Percentiles rank a stretch among this genome's conserved stretches.
Evolutionary conservation across 2,329 filamentous ascomycete genomes (phyloP).

Genomic region (Fusarium sororula): DNA sequence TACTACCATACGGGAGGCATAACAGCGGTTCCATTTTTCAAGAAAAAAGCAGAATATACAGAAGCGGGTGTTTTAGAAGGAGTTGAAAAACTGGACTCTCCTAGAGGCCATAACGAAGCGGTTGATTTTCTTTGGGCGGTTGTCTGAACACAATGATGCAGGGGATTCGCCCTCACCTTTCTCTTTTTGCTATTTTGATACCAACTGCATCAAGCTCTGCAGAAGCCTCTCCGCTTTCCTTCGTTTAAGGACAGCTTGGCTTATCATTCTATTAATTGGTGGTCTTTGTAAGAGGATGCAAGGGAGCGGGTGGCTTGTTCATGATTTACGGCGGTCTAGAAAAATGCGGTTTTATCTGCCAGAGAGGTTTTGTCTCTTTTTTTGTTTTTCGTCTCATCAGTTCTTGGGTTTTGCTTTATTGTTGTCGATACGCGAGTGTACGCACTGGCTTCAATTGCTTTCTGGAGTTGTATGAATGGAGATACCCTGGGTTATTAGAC

Average conservation of each 20-base stretch:
- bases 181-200: slow-evolving; percentile 30
- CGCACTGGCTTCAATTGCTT: not conserved
- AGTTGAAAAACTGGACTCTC: slow-evolving; percentile 24
- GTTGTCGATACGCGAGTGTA: not conserved
- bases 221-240: slow-evolving; percentile 2
- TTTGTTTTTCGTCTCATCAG: slow-evolving; percentile 19
- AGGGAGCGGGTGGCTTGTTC: slow-evolving; percentile 33
- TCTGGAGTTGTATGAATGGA: slow-evolving; percentile 7
- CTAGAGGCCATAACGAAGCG: slow-evolving; percentile 11
- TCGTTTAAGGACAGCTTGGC: slow-evolving; percentile 19
- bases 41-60: slow-evolving; percentile 22
- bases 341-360: slow-evolving; percentile 26
- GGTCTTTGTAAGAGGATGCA: slow-evolving; percentile 22
- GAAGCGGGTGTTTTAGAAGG: slow-evolving; percentile 24
- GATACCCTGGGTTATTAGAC: slow-evolving; percentile 37
- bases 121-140: slow-evolving; percentile 34
- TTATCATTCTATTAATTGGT: slow-evolving; percentile 32
- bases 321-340: slow-evolving; percentile 18
- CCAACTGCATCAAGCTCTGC: slow-evolving; percentile 23
- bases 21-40: slow-evolving; percentile 31
- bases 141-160: slow-evolving; percentile 37
- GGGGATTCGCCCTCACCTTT: slow-evolving; percentile 23
- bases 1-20: slow-evolving; percentile 32
- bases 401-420: slow-evolving; percentile 7
- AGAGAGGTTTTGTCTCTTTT: slow-evolving; percentile 15